Evolutionary conservation across 2,329 filamentous ascomycete species (phyloP), one percentile per base, ranked within the genome.

Genomic region (Rugonectria rugulosa): DNA sequence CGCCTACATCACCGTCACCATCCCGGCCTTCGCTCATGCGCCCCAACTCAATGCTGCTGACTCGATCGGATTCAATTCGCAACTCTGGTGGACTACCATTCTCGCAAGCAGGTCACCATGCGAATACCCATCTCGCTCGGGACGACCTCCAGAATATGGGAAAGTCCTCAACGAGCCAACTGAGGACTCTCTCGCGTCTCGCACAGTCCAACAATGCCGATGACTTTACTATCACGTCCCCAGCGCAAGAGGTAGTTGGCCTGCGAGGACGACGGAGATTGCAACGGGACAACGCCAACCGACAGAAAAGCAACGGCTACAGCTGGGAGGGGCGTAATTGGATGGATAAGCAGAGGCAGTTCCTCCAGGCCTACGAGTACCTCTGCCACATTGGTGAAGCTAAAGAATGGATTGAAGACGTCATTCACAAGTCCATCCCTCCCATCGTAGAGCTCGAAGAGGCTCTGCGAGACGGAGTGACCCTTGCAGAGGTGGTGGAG

Each of bases 331-430:
- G 88, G 17, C 86, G 90, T 44, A 96, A 94, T 71, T 99, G 95
- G 95, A 99, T 99, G 94, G 95, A 99, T 73, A 95, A 96, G 71
- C 94, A 99, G 72, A 86, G 95, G 21, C 94, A 98, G 72, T 98
- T 97, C 68, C 77, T 99, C 48, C 91, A 96, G 73, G 95, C 95
- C 6, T 99, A 99, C 71, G 95, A 99, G 73, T 99, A 99, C 72
- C 88, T 99, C 31, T 99, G 95, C 72, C 95, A 99, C 70, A 98
- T 99, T 63, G 95, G 95, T 72, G 95, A 99, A 78, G 95, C 95
- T 19, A 98, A 98, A 72, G 94, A 98, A 75, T 99, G 95, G 95
- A 97, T 99, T 63, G 95, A 99, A 70, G 81, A 96, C 71, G 86
- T 97, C 56, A 91, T 95, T 52, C 86, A 94, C 59, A 87, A 89